Base-by-base conservation (phyloP, 2,329 filamentous ascomycete species). In the Pleoardoris graminearum region DNA sequence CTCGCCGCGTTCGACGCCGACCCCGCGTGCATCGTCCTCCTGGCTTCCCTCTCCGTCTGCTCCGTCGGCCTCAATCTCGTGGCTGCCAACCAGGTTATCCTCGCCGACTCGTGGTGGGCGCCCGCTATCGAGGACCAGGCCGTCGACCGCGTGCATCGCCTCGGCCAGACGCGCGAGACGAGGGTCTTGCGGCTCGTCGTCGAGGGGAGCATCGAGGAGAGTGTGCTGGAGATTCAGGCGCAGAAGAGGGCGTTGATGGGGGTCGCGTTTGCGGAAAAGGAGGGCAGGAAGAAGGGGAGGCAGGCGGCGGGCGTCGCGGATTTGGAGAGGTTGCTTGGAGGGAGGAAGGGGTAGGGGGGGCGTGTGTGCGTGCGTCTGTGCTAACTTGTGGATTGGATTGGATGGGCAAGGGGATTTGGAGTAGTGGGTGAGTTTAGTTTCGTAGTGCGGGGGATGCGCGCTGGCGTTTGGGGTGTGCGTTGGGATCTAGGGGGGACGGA, bases 61-160 rank as follows among this genome's bases (percentile, higher is more conserved):
- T 89, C 87, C 47, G 91, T 96, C 1, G 91, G 91, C 0, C 79
- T 96, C 39, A 96, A 96, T 63, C 82, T 96, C 11, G 89, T 92
- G 0, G 86, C 90, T 0, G 91, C 91, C 0, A 91, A 94, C 63
- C 91, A 91, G 6, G 90, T 95, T 53, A 85, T 96, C 39, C 79
- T 96, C 17, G 84, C 85, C 0, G 91, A 96, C 71, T 89, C 84
- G 53, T 96, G 90, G 91, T 96, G 91, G 73, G 91, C 91, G 1
- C 91, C 91, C 0, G 91, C 91, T 0, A 94, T 96, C 50, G 91
- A 96, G 72, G 91, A 96, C 61, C 91, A 96, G 69, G 92, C 92
- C 3, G 82, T 96, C 2, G 91, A 96, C 68, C 87, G 91, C 4
- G 91, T 96, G 6, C 90, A 96, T 68, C 82, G 91, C 0, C 79